phyloP scores from a whole-genome alignment of 2,329 filamentous ascomycete genomes.

The Lomentospora prolificans region DNA sequence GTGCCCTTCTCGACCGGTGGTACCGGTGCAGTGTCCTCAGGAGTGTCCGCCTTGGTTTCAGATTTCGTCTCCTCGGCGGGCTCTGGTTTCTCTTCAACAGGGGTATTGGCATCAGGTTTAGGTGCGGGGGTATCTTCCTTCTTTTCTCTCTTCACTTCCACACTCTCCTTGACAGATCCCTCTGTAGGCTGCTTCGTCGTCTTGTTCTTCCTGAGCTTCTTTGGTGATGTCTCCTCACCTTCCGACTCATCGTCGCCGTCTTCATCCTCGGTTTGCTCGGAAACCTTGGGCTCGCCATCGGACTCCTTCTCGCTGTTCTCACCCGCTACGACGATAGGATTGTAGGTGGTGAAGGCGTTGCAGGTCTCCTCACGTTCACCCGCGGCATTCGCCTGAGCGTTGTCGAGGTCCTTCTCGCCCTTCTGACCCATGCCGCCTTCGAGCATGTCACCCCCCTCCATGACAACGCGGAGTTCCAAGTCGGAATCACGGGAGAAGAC shows the following conservation, averaged over 20 bases:
- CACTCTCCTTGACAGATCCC: not conserved
- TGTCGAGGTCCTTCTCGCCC: slow-evolving; percentile 44
- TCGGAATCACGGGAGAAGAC: slow-evolving; percentile 50
- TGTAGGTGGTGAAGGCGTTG: not conserved
- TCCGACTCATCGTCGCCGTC: slow-evolving; percentile 8
- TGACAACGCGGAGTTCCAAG: slow-evolving; percentile 43
- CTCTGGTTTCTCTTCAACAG: not conserved
- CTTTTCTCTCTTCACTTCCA: not conserved
- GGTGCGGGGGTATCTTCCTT: not conserved
- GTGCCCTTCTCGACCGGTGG: not conserved
- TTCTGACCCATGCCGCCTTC: slow-evolving; percentile 49
- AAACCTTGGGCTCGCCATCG: slow-evolving; percentile 46
- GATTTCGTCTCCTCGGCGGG: not conserved
- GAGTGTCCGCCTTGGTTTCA: not conserved
- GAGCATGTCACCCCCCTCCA: slow-evolving; percentile 43
- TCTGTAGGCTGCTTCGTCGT: not conserved
- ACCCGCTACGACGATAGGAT: slow-evolving; percentile 4
- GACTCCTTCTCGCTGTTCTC: not conserved
- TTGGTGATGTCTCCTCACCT: slow-evolving; percentile 2
- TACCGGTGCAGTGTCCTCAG: not conserved
- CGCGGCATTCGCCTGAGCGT: slow-evolving; percentile 45
- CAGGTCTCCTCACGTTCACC: slow-evolving; percentile 19
- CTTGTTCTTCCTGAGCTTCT: slow-evolving; percentile 8
- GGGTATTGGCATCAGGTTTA: not conserved
- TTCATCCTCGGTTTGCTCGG: slow-evolving; percentile 26